These are phyloP conservation scores for Acidiella bohemica DNA, from an alignment of 495 filamentous ascomycete species.

Conservation along the genomic window DNA sequence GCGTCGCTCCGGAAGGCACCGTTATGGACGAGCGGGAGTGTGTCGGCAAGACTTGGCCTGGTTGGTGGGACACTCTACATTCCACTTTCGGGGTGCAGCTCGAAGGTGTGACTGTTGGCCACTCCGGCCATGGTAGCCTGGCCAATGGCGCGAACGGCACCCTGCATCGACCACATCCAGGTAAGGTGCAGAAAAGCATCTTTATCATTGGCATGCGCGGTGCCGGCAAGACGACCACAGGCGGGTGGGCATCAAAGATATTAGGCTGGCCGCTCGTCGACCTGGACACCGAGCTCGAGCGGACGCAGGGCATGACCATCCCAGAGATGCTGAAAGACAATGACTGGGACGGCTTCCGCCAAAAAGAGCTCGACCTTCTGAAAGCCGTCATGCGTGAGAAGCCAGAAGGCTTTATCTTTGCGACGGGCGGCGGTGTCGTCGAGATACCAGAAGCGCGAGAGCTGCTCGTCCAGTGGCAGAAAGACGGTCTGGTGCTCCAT, in stretches of 20 bases:
- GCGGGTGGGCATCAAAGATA: conserved; percentile 62
- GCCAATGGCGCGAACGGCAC: conserved; percentile 28
- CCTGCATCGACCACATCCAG: too few relatives aligned
- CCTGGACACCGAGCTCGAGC: conserved; percentile 76
- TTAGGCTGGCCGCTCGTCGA: conserved; percentile 71
- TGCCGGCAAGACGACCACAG: conserved; percentile 90
- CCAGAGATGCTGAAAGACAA: conserved; percentile 65
- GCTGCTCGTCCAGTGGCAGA: conserved; percentile 57
- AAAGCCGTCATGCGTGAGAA: conserved; percentile 58
- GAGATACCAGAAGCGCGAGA: conserved; percentile 74
- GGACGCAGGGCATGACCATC: conserved; percentile 54
- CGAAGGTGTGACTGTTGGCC: conserved; percentile 41
- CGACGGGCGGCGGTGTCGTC: conserved; percentile 86
- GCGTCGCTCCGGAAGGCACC: conserved; percentile 58
- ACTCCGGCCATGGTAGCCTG: background rate
- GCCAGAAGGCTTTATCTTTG: conserved; percentile 66
- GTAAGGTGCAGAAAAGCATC: conserved; percentile 46
- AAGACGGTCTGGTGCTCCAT: conserved; percentile 76
- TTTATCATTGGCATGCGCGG: conserved; percentile 97
- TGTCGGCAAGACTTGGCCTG: conserved; percentile 97
- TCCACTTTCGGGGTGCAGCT: conserved; percentile 61
- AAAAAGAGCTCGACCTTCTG: conserved; percentile 64
- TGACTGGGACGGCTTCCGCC: conserved; percentile 83
- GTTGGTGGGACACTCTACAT: conserved; percentile 88
- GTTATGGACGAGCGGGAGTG: conserved; percentile 82